Conservation (phyloP, 176 grass and related monocot species). For the Carex littledalei region DNA sequence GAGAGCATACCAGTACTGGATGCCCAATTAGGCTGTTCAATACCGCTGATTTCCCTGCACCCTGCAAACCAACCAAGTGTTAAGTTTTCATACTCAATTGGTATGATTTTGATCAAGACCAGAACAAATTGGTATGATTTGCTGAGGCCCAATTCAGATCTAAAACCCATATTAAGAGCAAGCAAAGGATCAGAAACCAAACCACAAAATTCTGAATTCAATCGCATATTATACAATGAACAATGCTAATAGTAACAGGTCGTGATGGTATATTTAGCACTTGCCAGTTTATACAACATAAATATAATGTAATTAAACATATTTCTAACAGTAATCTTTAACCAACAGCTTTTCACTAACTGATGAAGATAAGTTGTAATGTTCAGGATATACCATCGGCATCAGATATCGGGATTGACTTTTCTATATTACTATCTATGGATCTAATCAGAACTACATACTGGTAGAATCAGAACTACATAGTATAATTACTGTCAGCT, state of each 20-base stretch:
- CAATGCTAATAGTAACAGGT: not conserved
- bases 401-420: not conserved
- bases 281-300: not conserved
- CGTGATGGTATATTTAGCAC: not conserved
- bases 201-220: not conserved
- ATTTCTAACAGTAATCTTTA: not conserved
- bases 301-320: not conserved
- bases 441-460: no score
- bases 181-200: not conserved
- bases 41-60: constrained; percentile 86
- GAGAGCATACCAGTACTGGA: constrained; percentile 70
- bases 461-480: no score
- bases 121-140: not conserved
- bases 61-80: constrained; percentile 35
- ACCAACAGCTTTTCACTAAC: not conserved
- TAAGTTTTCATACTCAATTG: not conserved
- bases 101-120: not conserved
- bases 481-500: not conserved
- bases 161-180: not conserved
- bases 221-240: not conserved
- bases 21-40: constrained; percentile 95
- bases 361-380: not conserved
- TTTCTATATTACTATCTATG: no score
- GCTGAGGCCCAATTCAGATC: not conserved
- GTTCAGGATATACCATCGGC: not conserved